Base-by-base conservation (phyloP, 306 rosid genomes). In the Lupinus albus region DNA sequence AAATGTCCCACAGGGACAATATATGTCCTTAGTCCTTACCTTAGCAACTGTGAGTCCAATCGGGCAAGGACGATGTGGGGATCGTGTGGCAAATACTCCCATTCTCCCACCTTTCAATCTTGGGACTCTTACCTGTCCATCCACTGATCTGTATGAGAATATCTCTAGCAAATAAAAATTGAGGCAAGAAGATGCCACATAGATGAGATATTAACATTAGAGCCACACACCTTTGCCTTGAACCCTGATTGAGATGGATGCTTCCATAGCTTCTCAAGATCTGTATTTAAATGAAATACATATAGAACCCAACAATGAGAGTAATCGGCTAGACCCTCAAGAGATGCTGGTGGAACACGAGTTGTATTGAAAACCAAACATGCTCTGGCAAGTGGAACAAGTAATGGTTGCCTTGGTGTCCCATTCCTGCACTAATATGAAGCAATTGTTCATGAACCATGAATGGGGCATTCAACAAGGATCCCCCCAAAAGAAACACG, bases 11-110 rank as follows among this genome's bases (percentile, higher is more conserved):
- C 13, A 61, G 35, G 39, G 36, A 70, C 36, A 71, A 63, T 32
- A 58, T 49, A 25, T 47, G 5, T 38, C 42, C 77, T 67, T 76
- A 87, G 5, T 38, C 42, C 77, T 67, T 76, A 87, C 98, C 96
- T 84, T 93, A 5, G 97, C 96, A 80, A 93, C 88, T 11, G 95
- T 86, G 67, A 89, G 91, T 73, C 98, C 98, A 75, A 93, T 89
- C 77, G 98, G 98, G 74, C 95, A 93, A 14, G 93, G 93, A 62
- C 98, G 87, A 70, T 93, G 98, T 70, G 98, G 98, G 54, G 96
- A 84, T 75, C 98, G 76, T 3, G 98, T 93, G 13, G 91, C 96
- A 82, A 89, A 89, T 69, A 93, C 85, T 80, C 98, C 98, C 84
- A 80, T 81, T 68, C 64, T 88, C 83, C 79, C 85, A 75, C 98